Evolutionary conservation across 2,329 filamentous ascomycete genomes (phyloP).

Genomic region (Parastagonospora nodorum): DNA sequence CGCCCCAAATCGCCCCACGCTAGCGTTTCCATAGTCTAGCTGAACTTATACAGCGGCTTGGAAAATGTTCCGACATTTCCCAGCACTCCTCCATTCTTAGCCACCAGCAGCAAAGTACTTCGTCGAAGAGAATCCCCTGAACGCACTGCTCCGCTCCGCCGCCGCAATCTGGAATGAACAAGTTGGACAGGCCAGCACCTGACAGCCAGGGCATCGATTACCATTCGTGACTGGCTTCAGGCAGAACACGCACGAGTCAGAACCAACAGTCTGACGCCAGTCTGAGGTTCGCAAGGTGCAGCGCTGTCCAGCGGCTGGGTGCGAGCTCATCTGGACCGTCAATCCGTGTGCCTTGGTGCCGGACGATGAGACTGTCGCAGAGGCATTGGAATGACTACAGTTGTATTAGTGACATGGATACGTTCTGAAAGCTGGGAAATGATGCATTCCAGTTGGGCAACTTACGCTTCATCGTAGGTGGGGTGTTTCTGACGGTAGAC

Average conservation of each 20-base stretch:
- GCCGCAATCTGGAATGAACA: constrained; percentile 6
- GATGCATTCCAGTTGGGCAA: no score
- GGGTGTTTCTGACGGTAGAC: no score
- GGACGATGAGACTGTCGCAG: not conserved
- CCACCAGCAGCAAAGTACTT: constrained; percentile 3
- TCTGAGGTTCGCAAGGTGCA: constrained; percentile 1
- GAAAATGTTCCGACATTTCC: no score
- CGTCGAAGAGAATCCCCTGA: not conserved
- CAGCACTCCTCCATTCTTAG: not conserved
- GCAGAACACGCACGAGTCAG: constrained; percentile 17
- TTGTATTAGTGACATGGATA: no score
- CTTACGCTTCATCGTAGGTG: no score
- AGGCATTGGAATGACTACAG: not conserved
- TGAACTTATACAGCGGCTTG: no score
- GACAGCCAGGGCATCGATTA: constrained; percentile 14
- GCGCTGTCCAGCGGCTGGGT: constrained; percentile 5
- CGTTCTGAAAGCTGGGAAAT: no score
- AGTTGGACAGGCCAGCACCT: constrained; percentile 16
- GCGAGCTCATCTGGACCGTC: constrained; percentile 11
- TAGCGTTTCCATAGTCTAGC: no score
- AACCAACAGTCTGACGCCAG: constrained; percentile 7
- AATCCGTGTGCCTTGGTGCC: constrained; percentile 7
- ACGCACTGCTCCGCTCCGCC: constrained; percentile 2
- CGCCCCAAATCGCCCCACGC: no score
- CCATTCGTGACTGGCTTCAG: not conserved